Percentiles rank a stretch among this genome's conserved stretches.
These are phyloP conservation scores for Gremmenia infestans DNA, from an alignment of 2,329 filamentous ascomycete species.

Conservation along the genomic window DNA sequence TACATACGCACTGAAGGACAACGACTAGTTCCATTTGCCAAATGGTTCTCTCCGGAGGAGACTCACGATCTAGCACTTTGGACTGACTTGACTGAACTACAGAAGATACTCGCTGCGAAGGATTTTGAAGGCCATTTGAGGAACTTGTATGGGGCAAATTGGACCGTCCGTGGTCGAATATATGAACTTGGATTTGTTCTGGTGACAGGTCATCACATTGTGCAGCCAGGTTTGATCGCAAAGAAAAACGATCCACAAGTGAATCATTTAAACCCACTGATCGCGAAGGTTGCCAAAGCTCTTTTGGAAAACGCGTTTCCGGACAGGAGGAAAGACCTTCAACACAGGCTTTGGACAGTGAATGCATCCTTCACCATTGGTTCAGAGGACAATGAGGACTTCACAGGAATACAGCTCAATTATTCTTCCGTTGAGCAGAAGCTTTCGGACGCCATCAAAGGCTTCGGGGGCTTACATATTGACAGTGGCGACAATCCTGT, in stretches of 20 bases:
- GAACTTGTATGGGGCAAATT: background rate
- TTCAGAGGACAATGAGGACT: conserved; percentile 1
- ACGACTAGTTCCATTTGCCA: background rate
- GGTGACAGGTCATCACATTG: background rate
- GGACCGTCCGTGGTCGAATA: background rate
- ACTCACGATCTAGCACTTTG: background rate
- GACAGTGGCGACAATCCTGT: conserved; percentile 2
- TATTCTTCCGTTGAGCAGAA: background rate
- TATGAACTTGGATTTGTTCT: background rate
- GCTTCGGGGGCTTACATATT: conserved; percentile 1
- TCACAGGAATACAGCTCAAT: conserved; percentile 7
- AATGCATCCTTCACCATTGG: conserved; percentile 6
- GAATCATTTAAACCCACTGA: background rate
- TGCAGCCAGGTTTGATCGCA: background rate
- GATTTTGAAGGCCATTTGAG: background rate
- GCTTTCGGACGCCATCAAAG: background rate
- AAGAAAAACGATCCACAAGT: background rate
- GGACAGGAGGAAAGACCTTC: background rate
- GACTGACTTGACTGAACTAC: background rate
- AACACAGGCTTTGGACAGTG: background rate
- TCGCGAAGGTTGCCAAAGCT: background rate
- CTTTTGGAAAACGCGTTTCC: background rate
- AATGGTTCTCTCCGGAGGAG: background rate
- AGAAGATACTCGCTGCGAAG: background rate
- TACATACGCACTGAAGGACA: background rate